Base-by-base conservation (phyloP, 495 filamentous ascomycete genomes). In the Diplogelasinospora grovesii region DNA sequence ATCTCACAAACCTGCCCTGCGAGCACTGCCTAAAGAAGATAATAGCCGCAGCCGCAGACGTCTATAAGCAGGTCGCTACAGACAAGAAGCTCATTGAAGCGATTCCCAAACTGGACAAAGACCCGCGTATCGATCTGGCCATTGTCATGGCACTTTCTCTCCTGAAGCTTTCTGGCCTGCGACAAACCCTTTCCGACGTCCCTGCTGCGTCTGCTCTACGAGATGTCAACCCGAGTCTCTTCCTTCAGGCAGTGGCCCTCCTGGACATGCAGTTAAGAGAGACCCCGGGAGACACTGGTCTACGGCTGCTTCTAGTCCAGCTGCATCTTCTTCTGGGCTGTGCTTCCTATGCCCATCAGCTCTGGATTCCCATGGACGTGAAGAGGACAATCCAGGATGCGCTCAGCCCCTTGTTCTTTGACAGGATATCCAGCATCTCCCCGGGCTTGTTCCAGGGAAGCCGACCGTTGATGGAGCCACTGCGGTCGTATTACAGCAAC, bases 371-470 rank as follows among this genome's bases (percentile, higher is more conserved):
- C 1, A 58, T 73, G 14, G 62, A 59, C 13, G 54, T 75, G 9
- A 78, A 78, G 52, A 61, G 71, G 16, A 65, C 66, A 0, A 68
- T 74, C 20, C 59, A 66, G 6, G 73, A 74, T 36, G 63, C 70
- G 1, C 48, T 78, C 20, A 65, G 62, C 5, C 60, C 71, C 0
- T 39, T 66, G 2, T 66, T 68, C 21, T 63, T 69, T 22, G 74
- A 78, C 51, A 59, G 74, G 19, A 56, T 78, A 39, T 73, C 70
- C n/a, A 61, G 56, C 9, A 55, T 74, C 5, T 61, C 71, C n/a
- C 73, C 73, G 0, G 64, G 59, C 1, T 41, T 66, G 30, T 67
- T 73, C 4, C 59, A 59, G 15, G 57, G 32, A 31, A 50, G 10
- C 28, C 52, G 44, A 23, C 59, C 42, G 4, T 23, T 59, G 41